These are phyloP conservation scores for Aureobasidium sp. DNA, from an alignment of 2,329 filamentous ascomycete genomes.

Conservation along the genomic window DNA sequence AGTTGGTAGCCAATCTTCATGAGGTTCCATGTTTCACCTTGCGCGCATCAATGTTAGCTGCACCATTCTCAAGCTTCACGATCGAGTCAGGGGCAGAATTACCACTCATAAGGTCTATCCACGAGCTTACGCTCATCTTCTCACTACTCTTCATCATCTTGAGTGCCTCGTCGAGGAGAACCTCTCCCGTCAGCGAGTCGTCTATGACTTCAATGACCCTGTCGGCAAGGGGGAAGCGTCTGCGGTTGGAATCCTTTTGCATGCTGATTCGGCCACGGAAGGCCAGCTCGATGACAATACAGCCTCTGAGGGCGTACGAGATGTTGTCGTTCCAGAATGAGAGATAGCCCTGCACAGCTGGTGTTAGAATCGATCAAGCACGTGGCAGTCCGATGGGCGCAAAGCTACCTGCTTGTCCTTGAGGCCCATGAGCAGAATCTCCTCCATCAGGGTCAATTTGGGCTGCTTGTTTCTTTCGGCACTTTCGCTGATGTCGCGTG, in stretches of 20 bases:
- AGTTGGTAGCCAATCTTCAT: conserved; percentile 99
- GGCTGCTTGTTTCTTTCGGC: conserved; percentile 95
- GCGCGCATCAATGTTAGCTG: neutral
- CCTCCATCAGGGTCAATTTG: conserved; percentile 98
- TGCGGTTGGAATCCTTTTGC: conserved; percentile 89
- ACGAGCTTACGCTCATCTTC: conserved; percentile 98
- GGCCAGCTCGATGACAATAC: conserved; percentile 95
- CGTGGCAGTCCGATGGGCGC: neutral
- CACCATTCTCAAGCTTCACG: neutral
- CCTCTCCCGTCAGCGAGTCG: conserved; percentile 92
- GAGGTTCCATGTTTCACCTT: conserved; percentile 98
- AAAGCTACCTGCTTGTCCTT: conserved; percentile 92
- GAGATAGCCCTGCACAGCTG: conserved; percentile 67
- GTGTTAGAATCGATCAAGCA: neutral
- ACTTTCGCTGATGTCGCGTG: conserved; percentile 93
- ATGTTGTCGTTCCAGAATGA: conserved; percentile 99
- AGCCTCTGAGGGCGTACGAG: conserved; percentile 92
- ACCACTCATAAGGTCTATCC: conserved; percentile 99
- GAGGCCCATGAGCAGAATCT: conserved; percentile 85
- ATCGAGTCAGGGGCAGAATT: conserved; percentile 29
- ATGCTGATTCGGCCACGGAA: conserved; percentile 95
- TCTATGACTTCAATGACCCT: conserved; percentile 95
- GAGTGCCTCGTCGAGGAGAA: conserved; percentile 90
- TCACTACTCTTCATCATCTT: conserved; percentile 99
- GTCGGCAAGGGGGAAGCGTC: conserved; percentile 88